A percentile compares a stretch with the other conserved stretches of the same genome.
These are phyloP conservation scores for Arthroderma uncinatum DNA, from an alignment of 2,329 filamentous ascomycete species.

Conservation along the genomic window DNA sequence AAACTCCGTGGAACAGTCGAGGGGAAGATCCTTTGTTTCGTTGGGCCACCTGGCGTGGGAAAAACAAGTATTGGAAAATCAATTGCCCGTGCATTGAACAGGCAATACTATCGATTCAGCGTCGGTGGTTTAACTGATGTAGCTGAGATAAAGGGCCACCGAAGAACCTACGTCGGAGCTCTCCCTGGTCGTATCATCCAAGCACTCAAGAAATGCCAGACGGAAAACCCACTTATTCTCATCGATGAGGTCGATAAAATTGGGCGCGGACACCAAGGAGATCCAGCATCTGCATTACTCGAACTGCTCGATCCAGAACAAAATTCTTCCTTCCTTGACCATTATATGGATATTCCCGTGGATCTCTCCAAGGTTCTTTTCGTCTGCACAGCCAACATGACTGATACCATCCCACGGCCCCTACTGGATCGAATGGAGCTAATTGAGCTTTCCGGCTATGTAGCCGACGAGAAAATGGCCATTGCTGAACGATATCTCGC, in stretches of 20 bases:
- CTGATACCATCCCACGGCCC: constrained; percentile 89
- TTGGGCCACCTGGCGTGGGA: constrained; percentile 91
- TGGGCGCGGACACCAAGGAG: constrained; percentile 87
- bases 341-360: constrained; percentile 97
- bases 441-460: constrained; percentile 90
- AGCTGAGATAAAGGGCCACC: constrained; percentile 95
- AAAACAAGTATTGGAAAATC: constrained; percentile 99
- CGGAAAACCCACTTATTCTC: constrained; percentile 89
- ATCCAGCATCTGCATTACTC: constrained; percentile 85
- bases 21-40: constrained; percentile 95
- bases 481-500: constrained; percentile 90
- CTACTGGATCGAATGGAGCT: constrained; percentile 95
- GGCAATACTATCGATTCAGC: constrained; percentile 96
- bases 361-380: constrained; percentile 96
- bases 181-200: constrained; percentile 95
- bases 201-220: constrained; percentile 96
- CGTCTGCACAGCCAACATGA: constrained; percentile 98
- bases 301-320: constrained; percentile 94
- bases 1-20: constrained; percentile 95
- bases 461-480: constrained; percentile 97
- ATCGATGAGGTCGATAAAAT: constrained; percentile 99
- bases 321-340: constrained; percentile 92
- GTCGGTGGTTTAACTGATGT: constrained; percentile 95
- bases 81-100: constrained; percentile 84
- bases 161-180: constrained; percentile 91